Percentiles rank a stretch among this genome's conserved stretches.
Evolutionary conservation across 768 basidiomycete species (phyloP).

Genomic region (Strobilomyces echinocephalus): DNA sequence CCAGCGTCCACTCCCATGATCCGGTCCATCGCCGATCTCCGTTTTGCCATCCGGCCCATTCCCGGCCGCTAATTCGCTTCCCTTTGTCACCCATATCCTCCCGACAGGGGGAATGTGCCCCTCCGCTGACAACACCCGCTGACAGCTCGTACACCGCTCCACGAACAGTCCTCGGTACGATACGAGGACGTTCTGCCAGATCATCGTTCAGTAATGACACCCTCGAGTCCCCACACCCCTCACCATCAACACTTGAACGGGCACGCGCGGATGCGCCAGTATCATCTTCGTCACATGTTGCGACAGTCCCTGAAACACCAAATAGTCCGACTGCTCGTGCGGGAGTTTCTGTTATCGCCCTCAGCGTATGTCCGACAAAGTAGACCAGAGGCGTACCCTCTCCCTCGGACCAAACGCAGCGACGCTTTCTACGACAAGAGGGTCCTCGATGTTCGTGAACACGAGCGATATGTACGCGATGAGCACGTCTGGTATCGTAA

Average conservation of each 20-base stretch:
- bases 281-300: constrained; percentile 63
- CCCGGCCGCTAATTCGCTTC: neutral
- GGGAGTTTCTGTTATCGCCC: constrained; percentile 49
- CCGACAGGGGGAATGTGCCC: constrained; percentile 71
- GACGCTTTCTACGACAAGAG: constrained; percentile 56
- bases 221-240: neutral
- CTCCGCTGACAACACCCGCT: constrained; percentile 63
- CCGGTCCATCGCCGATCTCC: neutral
- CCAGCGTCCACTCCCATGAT: constrained; percentile 38
- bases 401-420: constrained; percentile 74
- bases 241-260: constrained; percentile 53
- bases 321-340: constrained; percentile 65
- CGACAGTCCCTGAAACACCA: constrained; percentile 59
- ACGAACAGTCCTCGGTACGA: constrained; percentile 61
- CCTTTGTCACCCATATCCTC: constrained; percentile 44
- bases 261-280: constrained; percentile 47
- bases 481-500: constrained; percentile 61
- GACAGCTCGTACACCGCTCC: constrained; percentile 54
- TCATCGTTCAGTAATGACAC: neutral
- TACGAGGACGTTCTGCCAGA: constrained; percentile 42
- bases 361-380: neutral
- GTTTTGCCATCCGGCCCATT: too few species aligned
- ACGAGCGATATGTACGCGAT: constrained; percentile 57
- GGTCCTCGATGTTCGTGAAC: constrained; percentile 31
- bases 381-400: constrained; percentile 36